A percentile compares a stretch with the other conserved stretches of the same genome.
These are phyloP conservation scores for Pezicula carpinea DNA, from an alignment of 2,329 filamentous ascomycete species.

Conservation along the genomic window DNA sequence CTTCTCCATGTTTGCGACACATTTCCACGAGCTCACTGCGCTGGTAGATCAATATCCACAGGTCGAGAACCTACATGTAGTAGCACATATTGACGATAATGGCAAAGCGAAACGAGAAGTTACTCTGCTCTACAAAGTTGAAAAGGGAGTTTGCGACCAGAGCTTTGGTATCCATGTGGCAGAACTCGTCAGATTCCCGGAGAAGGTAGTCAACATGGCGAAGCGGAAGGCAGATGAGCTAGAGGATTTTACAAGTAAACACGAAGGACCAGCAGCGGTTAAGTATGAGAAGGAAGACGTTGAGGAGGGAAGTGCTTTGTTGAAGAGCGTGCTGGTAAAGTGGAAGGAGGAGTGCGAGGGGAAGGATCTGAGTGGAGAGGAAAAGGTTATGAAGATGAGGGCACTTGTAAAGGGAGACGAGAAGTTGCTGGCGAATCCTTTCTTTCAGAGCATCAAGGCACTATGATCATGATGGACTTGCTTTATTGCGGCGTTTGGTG, in stretches of 20 bases:
- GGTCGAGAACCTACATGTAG: conserved; percentile 91
- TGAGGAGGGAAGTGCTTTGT: conserved; percentile 76
- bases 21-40: conserved; percentile 96
- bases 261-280: conserved; percentile 51
- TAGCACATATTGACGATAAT: conserved; percentile 73
- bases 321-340: conserved; percentile 76
- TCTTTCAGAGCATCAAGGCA: conserved; percentile 57
- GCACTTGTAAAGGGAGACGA: conserved; percentile 73
- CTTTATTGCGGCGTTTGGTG: neutral
- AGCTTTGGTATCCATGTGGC: conserved; percentile 98
- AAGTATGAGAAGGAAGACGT: conserved; percentile 79
- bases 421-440: conserved; percentile 58
- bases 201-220: conserved; percentile 98
- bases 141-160: conserved; percentile 92
- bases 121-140: conserved; percentile 93
- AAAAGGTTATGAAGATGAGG: conserved; percentile 74
- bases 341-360: conserved; percentile 77
- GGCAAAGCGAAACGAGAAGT: conserved; percentile 62
- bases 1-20: conserved; percentile 92
- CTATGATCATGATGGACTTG: conserved; percentile 16
- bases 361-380: conserved; percentile 60
- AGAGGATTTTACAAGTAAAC: conserved; percentile 86
- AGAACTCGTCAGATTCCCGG: conserved; percentile 91
- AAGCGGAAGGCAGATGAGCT: conserved; percentile 97
- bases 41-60: conserved; percentile 81